Evolutionary conservation across 2,329 filamentous ascomycete species (phyloP).

Genomic region (Stagonosporopsis tanaceti): DNA sequence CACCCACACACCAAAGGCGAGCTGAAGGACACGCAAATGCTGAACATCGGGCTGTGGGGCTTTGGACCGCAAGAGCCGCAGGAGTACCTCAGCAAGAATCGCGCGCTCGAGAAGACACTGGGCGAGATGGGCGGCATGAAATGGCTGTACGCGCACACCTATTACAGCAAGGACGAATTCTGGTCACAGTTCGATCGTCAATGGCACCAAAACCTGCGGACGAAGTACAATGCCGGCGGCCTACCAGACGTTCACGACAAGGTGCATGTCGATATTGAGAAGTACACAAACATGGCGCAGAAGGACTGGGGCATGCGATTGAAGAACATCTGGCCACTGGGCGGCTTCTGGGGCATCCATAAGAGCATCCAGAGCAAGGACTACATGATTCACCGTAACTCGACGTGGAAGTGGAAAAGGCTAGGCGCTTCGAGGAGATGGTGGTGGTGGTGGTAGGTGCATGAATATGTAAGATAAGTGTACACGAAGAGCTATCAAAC

Average conservation of each 20-base stretch:
- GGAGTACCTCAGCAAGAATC: constrained; percentile 63
- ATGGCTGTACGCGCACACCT: constrained; percentile 74
- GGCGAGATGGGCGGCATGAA: constrained; percentile 70
- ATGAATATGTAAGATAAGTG: neutral
- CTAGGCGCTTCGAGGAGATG: constrained; percentile 12
- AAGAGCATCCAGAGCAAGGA: constrained; percentile 50
- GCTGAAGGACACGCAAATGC: constrained; percentile 48
- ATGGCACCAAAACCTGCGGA: constrained; percentile 66
- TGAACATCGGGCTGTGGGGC: constrained; percentile 78
- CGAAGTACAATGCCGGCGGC: constrained; percentile 65
- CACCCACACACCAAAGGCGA: constrained; percentile 44
- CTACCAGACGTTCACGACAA: constrained; percentile 74
- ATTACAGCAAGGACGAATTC: constrained; percentile 73
- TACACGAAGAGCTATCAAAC: neutral
- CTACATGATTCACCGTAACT: constrained; percentile 45
- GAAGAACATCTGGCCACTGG: constrained; percentile 47
- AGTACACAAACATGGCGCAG: constrained; percentile 36
- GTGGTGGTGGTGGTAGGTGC: constrained; percentile 19
- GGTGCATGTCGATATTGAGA: constrained; percentile 59
- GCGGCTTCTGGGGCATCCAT: constrained; percentile 50
- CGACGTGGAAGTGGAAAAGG: constrained; percentile 43
- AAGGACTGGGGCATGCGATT: constrained; percentile 36
- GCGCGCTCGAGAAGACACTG: constrained; percentile 67
- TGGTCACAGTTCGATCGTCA: constrained; percentile 69
- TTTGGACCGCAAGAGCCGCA: constrained; percentile 61